Conservation (phyloP, 2,329 filamentous ascomycete species). For the Zalaria sp. region DNA sequence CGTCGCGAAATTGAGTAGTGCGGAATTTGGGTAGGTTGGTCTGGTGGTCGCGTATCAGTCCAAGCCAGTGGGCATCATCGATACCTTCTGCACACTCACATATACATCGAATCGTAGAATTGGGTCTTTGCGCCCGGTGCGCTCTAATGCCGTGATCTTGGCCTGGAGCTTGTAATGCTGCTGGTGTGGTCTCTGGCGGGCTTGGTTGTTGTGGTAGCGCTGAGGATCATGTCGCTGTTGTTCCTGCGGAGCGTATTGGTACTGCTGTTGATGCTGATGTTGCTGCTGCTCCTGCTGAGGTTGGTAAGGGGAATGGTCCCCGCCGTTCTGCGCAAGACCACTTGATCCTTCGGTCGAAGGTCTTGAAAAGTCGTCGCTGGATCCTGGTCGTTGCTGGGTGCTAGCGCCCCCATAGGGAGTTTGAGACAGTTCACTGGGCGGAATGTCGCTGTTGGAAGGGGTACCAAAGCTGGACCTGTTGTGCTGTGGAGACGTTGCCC, state of each 20-base stretch:
- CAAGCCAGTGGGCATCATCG: not conserved
- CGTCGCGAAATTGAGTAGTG: conserved; percentile 95
- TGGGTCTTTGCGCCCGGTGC: conserved; percentile 89
- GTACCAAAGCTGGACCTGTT: conserved; percentile 33
- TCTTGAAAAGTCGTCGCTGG: conserved; percentile 10
- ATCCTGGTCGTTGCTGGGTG: not conserved
- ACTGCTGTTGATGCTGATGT: conserved; percentile 19
- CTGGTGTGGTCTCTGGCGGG: conserved; percentile 17
- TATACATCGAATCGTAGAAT: conserved; percentile 93
- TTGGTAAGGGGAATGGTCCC: conserved; percentile 10
- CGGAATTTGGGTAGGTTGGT: conserved; percentile 97
- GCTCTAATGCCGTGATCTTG: conserved; percentile 86
- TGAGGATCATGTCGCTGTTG: conserved; percentile 22
- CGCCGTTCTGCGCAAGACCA: conserved; percentile 4
- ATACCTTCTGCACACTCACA: conserved; percentile 41
- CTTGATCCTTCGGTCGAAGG: conserved; percentile 4
- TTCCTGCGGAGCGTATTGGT: conserved; percentile 21
- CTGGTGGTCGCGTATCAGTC: conserved; percentile 32
- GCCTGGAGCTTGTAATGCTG: conserved; percentile 61
- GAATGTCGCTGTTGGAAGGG: conserved; percentile 25
- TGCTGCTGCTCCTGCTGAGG: conserved; percentile 18
- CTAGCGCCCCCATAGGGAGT: conserved; percentile 17
- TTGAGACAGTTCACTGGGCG: conserved; percentile 19
- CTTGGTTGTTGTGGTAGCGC: conserved; percentile 14
- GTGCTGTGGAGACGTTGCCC: conserved; percentile 45